Evolutionary conservation across 2,329 filamentous ascomycete genomes (phyloP).

Genomic region (Fusarium virguliforme): DNA sequence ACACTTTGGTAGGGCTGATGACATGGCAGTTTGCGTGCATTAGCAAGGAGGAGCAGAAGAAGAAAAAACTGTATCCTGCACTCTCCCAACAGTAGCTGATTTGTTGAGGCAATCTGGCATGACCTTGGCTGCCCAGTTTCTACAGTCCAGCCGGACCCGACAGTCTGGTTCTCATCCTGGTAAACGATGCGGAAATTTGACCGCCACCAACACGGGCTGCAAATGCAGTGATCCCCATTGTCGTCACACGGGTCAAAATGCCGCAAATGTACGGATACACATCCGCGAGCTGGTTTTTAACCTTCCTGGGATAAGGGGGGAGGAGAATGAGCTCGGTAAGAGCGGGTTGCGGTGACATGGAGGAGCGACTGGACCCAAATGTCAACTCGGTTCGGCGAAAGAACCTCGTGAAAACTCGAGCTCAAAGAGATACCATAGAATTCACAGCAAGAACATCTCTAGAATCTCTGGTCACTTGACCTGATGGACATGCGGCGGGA

Average conservation of each 20-base stretch:
- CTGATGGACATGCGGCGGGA: constrained; percentile 27
- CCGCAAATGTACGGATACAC: constrained; percentile 2
- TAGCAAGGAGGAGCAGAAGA: background rate
- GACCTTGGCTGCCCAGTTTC: background rate
- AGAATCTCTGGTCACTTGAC: constrained; percentile 30
- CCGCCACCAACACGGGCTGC: constrained; percentile 26
- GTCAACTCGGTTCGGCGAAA: background rate
- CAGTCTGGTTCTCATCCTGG: constrained; percentile 21
- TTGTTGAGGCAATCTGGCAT: constrained; percentile 10
- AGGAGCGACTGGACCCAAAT: background rate
- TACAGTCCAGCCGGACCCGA: constrained; percentile 23
- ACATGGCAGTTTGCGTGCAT: background rate
- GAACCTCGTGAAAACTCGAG: background rate
- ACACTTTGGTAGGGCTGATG: background rate
- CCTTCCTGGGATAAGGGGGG: background rate
- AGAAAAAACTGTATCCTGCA: constrained; percentile 1
- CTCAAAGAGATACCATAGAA: background rate
- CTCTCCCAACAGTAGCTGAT: background rate
- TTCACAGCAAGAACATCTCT: background rate
- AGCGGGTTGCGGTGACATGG: background rate
- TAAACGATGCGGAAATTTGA: constrained; percentile 5
- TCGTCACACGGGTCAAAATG: constrained; percentile 7
- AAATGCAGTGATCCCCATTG: background rate
- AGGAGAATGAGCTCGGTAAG: background rate
- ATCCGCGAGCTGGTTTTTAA: background rate